phyloP scores from a whole-genome alignment of 495 filamentous ascomycete genomes.

The Friedmanniomyces simplex region DNA sequence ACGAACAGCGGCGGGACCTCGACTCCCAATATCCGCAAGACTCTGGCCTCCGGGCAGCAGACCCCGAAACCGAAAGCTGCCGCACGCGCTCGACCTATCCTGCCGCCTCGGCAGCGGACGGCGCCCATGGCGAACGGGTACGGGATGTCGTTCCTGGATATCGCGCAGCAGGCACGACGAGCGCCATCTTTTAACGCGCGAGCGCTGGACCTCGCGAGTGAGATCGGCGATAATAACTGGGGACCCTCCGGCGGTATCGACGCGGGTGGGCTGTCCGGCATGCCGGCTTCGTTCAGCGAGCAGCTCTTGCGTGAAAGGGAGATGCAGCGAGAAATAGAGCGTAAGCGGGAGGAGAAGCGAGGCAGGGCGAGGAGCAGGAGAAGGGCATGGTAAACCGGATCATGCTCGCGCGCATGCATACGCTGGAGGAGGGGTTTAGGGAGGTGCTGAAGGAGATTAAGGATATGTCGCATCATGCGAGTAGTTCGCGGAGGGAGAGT shows the following conservation, averaged over 20 bases:
- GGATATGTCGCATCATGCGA: constrained; percentile 29
- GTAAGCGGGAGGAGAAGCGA: constrained; percentile 10
- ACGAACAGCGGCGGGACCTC: constrained; percentile 39
- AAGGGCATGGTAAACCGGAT: constrained; percentile 60
- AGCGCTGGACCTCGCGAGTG: constrained; percentile 59
- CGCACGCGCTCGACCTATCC: constrained; percentile 38
- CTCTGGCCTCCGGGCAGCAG: constrained; percentile 24
- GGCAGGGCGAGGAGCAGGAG: constrained; percentile 46
- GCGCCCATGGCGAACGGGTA: neutral
- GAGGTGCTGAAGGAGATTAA: constrained; percentile 80
- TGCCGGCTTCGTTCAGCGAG: constrained; percentile 21
- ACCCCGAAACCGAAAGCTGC: constrained; percentile 39
- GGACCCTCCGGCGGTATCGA: constrained; percentile 48
- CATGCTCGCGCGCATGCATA: constrained; percentile 87
- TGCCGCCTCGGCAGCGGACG: constrained; percentile 37
- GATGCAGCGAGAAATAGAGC: constrained; percentile 14
- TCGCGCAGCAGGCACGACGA: constrained; percentile 17
- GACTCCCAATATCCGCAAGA: constrained; percentile 26
- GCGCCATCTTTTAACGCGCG: constrained; percentile 41
- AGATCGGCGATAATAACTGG: constrained; percentile 53
- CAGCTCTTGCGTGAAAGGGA: constrained; percentile 29
- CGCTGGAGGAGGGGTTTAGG: constrained; percentile 73
- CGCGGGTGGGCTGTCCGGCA: constrained; percentile 60
- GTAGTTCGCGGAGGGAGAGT: constrained; percentile 15
- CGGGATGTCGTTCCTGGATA: constrained; percentile 16